phyloP scores from a whole-genome alignment of 2,329 filamentous ascomycete genomes.

The Fusarium oligoseptatum region DNA sequence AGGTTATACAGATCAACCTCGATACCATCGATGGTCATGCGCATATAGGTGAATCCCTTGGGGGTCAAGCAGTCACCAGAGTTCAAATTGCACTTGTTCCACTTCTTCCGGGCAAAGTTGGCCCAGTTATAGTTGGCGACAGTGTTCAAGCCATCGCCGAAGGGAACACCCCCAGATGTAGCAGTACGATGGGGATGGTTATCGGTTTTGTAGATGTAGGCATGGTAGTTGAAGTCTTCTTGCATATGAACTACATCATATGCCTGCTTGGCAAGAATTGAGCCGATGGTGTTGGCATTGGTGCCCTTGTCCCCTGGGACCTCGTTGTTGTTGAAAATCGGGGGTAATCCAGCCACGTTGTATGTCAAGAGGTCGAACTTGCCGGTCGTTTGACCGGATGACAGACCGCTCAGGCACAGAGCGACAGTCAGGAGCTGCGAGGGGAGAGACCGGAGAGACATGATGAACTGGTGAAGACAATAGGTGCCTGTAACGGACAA shows the following conservation, averaged over 20 bases:
- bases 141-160: constrained; percentile 75
- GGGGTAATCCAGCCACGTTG: constrained; percentile 72
- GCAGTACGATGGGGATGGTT: constrained; percentile 71
- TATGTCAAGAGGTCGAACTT: constrained; percentile 67
- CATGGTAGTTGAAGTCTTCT: constrained; percentile 79
- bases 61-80: constrained; percentile 75
- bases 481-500: neutral
- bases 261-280: constrained; percentile 66
- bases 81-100: constrained; percentile 69
- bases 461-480: neutral
- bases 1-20: constrained; percentile 61
- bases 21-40: constrained; percentile 64
- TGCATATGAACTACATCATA: constrained; percentile 76
- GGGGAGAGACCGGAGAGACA: constrained; percentile 3
- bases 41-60: constrained; percentile 79
- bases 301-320: constrained; percentile 72
- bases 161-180: constrained; percentile 73
- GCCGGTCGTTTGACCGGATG: constrained; percentile 38
- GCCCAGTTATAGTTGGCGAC: constrained; percentile 70
- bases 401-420: constrained; percentile 9
- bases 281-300: constrained; percentile 69
- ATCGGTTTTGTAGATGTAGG: constrained; percentile 71
- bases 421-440: constrained; percentile 17
- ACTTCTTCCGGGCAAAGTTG: constrained; percentile 67
- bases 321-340: constrained; percentile 69